Conservation (phyloP, 495 filamentous ascomycete species). For the Aspergillus egyptiacus region DNA sequence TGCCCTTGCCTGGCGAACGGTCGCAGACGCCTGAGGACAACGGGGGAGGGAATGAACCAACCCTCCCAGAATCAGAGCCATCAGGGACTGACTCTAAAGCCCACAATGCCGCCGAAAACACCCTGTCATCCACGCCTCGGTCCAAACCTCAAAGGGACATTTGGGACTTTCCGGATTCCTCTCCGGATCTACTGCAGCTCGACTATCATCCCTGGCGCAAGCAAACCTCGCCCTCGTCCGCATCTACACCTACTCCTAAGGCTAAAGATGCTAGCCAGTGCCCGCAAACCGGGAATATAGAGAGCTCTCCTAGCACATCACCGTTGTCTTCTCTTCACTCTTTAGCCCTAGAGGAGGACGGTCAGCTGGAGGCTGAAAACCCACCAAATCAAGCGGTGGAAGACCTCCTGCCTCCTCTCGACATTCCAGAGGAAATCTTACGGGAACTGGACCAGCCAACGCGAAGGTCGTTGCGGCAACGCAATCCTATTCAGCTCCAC, state of each 20-base stretch:
- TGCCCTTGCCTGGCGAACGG: not conserved
- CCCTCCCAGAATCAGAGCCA: not conserved
- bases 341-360: conserved; percentile 2
- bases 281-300: conserved; percentile 3
- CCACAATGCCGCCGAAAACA: conserved; percentile 4
- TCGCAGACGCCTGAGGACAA: not conserved
- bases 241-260: not conserved
- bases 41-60: not conserved
- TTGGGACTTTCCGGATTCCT: conserved; percentile 24
- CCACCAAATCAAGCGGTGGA: conserved; percentile 12
- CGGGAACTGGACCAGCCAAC: conserved; percentile 28
- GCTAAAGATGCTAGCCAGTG: not conserved
- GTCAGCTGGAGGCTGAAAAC: not conserved
- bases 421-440: conserved; percentile 30
- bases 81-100: not conserved
- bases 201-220: conserved; percentile 15
- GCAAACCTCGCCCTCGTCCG: not conserved
- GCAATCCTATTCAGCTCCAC: conserved; percentile 71
- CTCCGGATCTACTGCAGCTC: conserved; percentile 33
- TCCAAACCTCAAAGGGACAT: conserved; percentile 13
- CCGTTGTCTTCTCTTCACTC: conserved; percentile 29
- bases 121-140: conserved; percentile 13
- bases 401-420: conserved; percentile 20
- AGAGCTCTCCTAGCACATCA: conserved; percentile 43
- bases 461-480: conserved; percentile 51